Base-by-base conservation (phyloP, 371 early-diverging fungal genomes). In the Mucor velutinosus region DNA sequence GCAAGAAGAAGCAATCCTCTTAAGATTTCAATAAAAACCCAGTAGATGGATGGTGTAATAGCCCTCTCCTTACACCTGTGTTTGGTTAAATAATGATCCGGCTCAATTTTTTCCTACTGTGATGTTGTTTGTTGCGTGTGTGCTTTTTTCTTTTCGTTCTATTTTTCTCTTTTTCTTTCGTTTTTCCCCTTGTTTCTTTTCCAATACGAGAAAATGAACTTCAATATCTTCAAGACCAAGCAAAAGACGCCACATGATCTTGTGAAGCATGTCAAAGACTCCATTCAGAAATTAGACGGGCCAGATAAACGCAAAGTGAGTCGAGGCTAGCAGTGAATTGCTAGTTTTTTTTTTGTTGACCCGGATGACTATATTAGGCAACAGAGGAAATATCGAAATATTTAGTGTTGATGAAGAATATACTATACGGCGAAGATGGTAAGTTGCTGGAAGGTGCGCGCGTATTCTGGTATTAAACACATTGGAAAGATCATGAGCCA, bases 381-480 rank as follows among this genome's bases (percentile, higher is more conserved):
- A 93, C 92, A 65, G 98, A 99, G 69, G 99, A 99, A 62, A 94
- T 97, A 49, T 93, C 97, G 33, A 97, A 94, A 83, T 93, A 92
- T 77, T 85, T 98, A 23, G 85, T 93, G 37, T 79, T 89, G 35
- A 96, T 98, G 93, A 95, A 96, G 77, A 89, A 83, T 58, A 94
- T 97, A 60, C 86, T 98, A 41, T 95, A 94, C 73, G 98, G 97
- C 39, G 95, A 95, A 76, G 94, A 93, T 43, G 96, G 95, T 83
- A 83, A 72, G 79, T 19, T 21, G n/a, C 14, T 23, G 11, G 53
- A 53, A 14, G 12, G 23, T 49, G 49, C 15, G 27, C 53, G 53
- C 53, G 53, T 51, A 25, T 27, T 25, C 27, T 14, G 15, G 27
- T 27, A 27, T 53, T 27, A 6, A 53, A 53, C 41, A 53, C 12